A percentile compares a stretch with the other conserved stretches of the same genome.
These are phyloP conservation scores for Penicillium decumbens DNA, from an alignment of 2,329 filamentous ascomycete genomes.

Conservation along the genomic window DNA sequence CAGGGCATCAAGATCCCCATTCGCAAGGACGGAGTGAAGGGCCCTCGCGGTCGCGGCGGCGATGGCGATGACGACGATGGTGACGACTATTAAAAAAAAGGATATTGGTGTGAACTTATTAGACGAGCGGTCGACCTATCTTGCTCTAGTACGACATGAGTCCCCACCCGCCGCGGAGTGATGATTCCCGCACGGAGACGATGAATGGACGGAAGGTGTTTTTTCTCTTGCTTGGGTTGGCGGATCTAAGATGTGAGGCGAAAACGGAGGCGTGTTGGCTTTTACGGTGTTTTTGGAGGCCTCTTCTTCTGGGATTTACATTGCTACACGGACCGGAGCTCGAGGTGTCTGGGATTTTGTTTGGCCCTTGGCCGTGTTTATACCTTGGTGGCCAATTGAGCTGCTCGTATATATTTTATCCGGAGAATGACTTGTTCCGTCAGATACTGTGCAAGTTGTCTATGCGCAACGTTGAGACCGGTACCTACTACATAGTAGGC, in stretches of 20 bases:
- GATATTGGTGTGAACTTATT: background rate
- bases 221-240: slow-evolving; percentile 14
- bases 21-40: slow-evolving; percentile 69
- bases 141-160: slow-evolving; percentile 2
- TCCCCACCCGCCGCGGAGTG: background rate
- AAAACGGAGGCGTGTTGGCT: slow-evolving; percentile 25
- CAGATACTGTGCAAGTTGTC: background rate
- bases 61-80: slow-evolving; percentile 34
- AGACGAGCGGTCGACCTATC: slow-evolving; percentile 1
- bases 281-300: slow-evolving; percentile 27
- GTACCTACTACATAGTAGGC: too few species aligned
- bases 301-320: slow-evolving; percentile 16
- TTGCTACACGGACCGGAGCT: slow-evolving; percentile 30
- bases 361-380: slow-evolving; percentile 18
- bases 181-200: slow-evolving; percentile 2
- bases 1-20: slow-evolving; percentile 98
- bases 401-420: slow-evolving; percentile 20
- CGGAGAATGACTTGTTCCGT: background rate
- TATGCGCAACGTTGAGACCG: background rate
- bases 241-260: slow-evolving; percentile 15
- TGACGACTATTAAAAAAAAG: slow-evolving; percentile 26
- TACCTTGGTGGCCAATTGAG: slow-evolving; percentile 11
- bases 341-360: slow-evolving; percentile 15
- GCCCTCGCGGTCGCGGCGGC: slow-evolving; percentile 32
- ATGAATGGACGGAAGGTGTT: slow-evolving; percentile 7